phyloP scores from a whole-genome alignment of 106 monocot genomes.

The Triglochin maritima region DNA sequence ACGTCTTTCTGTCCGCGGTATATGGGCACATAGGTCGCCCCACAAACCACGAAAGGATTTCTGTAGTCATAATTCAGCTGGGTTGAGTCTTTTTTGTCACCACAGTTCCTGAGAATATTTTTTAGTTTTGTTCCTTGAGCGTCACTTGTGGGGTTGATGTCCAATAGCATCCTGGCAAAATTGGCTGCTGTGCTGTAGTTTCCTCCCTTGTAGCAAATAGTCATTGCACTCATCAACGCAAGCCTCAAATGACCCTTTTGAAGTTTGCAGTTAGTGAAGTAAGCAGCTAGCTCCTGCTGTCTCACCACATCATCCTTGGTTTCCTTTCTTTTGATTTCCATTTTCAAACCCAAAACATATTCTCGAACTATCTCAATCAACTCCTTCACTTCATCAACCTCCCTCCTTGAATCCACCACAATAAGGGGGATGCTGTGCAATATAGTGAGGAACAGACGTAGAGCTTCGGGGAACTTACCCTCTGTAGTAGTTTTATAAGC shows the following conservation, averaged over 20 bases:
- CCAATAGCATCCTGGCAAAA: slow-evolving; percentile 77
- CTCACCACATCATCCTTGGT: slow-evolving; percentile 34
- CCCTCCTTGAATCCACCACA: slow-evolving; percentile 80
- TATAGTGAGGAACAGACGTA: slow-evolving; percentile 56
- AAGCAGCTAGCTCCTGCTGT: slow-evolving; percentile 80
- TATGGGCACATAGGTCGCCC: slow-evolving; percentile 77
- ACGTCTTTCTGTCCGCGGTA: slow-evolving; percentile 87
- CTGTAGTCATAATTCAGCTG: slow-evolving; percentile 74
- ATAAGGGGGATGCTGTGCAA: slow-evolving; percentile 66
- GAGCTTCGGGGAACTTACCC: slow-evolving; percentile 69
- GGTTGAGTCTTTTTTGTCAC: slow-evolving; percentile 36
- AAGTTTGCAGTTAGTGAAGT: slow-evolving; percentile 86
- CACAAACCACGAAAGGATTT: slow-evolving; percentile 85
- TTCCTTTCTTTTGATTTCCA: slow-evolving; percentile 71
- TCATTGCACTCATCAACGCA: slow-evolving; percentile 68
- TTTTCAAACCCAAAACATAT: slow-evolving; percentile 67
- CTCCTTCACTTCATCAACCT: slow-evolving; percentile 90
- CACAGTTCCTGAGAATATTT: slow-evolving; percentile 46
- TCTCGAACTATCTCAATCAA: slow-evolving; percentile 63
- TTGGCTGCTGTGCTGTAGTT: slow-evolving; percentile 61
- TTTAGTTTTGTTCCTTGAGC: slow-evolving; percentile 41
- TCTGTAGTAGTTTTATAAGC: slow-evolving; percentile 55
- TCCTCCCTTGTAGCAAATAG: slow-evolving; percentile 50
- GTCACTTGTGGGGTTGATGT: slow-evolving; percentile 45
- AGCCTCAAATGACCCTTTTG: slow-evolving; percentile 57